These are phyloP conservation scores for Candida dajiaensis DNA, from an alignment of 805 yeast species.

Conservation along the genomic window DNA sequence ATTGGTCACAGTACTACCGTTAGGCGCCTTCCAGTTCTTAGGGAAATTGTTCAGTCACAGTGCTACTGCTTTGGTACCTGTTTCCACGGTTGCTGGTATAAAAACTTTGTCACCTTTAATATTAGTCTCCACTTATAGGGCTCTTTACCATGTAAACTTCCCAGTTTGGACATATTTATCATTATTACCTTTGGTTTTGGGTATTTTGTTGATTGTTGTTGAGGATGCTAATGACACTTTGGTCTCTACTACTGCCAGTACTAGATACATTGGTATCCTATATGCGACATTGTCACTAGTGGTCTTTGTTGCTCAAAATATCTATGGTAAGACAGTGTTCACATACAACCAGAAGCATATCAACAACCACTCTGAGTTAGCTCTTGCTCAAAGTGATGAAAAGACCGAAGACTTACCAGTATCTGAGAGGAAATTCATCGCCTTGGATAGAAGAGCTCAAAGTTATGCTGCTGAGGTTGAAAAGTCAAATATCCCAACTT, in stretches of 20 bases:
- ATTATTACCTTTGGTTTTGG: constrained; percentile 44
- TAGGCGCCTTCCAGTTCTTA: constrained; percentile 59
- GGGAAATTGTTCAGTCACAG: constrained; percentile 59
- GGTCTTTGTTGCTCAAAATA: constrained; percentile 80
- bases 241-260: constrained; percentile 35
- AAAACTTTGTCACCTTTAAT: constrained; percentile 62
- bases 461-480: constrained; percentile 12
- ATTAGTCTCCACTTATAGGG: constrained; percentile 50
- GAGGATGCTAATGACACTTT: constrained; percentile 26
- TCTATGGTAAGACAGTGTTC: constrained; percentile 77
- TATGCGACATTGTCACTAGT: constrained; percentile 65
- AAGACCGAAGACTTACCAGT: constrained; percentile 5
- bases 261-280: constrained; percentile 53
- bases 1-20: constrained; percentile 48
- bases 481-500: constrained; percentile 4
- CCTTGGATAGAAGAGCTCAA: constrained; percentile 5
- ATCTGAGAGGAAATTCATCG: constrained; percentile 9
- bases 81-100: constrained; percentile 67
- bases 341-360: constrained; percentile 34
- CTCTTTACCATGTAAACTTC: constrained; percentile 42
- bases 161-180: constrained; percentile 47
- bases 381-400: constrained; percentile 7
- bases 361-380: constrained; percentile 22
- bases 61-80: constrained; percentile 60
- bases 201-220: constrained; percentile 38